Percentiles rank a stretch among this genome's conserved stretches.
Evolutionary conservation across 805 yeast species (phyloP).

Genomic region (Blastobotrys chiropterorum): DNA sequence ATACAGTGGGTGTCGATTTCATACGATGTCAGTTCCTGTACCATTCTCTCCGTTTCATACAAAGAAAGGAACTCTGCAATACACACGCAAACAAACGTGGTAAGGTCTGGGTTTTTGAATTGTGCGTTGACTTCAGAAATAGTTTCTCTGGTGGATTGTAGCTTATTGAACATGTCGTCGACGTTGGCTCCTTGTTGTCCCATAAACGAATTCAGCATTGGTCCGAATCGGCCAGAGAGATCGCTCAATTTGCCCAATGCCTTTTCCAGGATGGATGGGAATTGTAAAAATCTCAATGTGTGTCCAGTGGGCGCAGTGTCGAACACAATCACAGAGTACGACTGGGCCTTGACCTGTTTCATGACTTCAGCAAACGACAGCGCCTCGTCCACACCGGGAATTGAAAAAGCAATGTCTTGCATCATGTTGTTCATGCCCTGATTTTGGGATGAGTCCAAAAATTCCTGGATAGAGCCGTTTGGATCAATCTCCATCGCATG

Average conservation of each 20-base stretch:
- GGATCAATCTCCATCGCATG: slow-evolving; percentile 99
- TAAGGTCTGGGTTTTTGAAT: slow-evolving; percentile 91
- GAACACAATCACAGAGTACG: slow-evolving; percentile 84
- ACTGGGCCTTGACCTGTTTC: slow-evolving; percentile 80
- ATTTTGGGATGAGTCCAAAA: slow-evolving; percentile 43
- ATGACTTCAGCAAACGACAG: slow-evolving; percentile 95
- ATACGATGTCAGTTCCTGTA: slow-evolving; percentile 90
- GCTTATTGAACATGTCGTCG: slow-evolving; percentile 67
- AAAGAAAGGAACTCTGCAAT: slow-evolving; percentile 93
- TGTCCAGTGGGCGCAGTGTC: slow-evolving; percentile 99
- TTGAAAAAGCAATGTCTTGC: slow-evolving; percentile 88
- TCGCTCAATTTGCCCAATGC: slow-evolving; percentile 82
- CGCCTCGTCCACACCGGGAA: slow-evolving; percentile 99
- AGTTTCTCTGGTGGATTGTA: slow-evolving; percentile 71
- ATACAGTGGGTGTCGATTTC: slow-evolving; percentile 96
- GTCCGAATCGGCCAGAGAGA: slow-evolving; percentile 81
- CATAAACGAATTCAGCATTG: slow-evolving; percentile 73
- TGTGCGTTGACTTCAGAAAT: slow-evolving; percentile 89
- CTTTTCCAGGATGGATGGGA: slow-evolving; percentile 88
- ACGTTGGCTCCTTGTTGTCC: slow-evolving; percentile 44
- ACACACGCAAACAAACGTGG: slow-evolving; percentile 91
- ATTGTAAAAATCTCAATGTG: slow-evolving; percentile 87
- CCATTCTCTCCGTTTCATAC: slow-evolving; percentile 96
- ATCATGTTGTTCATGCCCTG: slow-evolving; percentile 59
- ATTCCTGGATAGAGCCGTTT: slow-evolving; percentile 84